Conservation (phyloP, 164 flowering plant species). For the grape (Vitis vinifera) region DNA sequence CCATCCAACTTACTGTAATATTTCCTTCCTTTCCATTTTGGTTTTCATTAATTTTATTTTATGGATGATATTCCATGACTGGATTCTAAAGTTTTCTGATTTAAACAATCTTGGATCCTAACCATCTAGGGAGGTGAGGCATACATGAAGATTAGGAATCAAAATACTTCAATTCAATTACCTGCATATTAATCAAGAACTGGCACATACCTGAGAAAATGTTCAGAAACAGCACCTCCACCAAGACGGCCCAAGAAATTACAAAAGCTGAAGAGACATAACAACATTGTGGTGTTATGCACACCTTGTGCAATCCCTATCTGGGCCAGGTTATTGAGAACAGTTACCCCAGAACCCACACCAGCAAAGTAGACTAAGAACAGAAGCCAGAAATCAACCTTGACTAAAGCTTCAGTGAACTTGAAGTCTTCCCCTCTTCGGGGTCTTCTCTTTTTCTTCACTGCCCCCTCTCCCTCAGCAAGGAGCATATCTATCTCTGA, state of each 20-base stretch:
- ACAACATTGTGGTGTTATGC: conserved; percentile 60
- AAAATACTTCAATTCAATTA: neutral
- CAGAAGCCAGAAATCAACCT: conserved; percentile 97
- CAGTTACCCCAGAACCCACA: conserved; percentile 91
- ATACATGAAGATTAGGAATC: neutral
- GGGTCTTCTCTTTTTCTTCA: conserved; percentile 79
- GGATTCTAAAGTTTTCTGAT: too few relatives aligned
- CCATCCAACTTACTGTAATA: too few relatives aligned
- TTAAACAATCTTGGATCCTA: too few relatives aligned
- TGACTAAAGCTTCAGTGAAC: conserved; percentile 64
- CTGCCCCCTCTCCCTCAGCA: conserved; percentile 92
- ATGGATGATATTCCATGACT: neutral
- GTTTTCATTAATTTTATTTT: neutral
- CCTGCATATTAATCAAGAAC: neutral
- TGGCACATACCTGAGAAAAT: conserved; percentile 67
- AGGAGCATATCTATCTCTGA: conserved; percentile 73
- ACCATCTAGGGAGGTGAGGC: neutral
- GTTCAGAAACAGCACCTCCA: conserved; percentile 80
- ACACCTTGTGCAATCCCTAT: conserved; percentile 76
- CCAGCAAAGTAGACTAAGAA: conserved; percentile 80
- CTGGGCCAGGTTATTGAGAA: conserved; percentile 89
- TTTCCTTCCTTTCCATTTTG: neutral
- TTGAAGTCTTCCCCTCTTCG: conserved; percentile 84
- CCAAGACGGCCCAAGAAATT: conserved; percentile 93
- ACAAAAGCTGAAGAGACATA: conserved; percentile 84